These are phyloP conservation scores for Microsporum canis DNA, from an alignment of 2,329 filamentous ascomycete genomes.

Conservation along the genomic window DNA sequence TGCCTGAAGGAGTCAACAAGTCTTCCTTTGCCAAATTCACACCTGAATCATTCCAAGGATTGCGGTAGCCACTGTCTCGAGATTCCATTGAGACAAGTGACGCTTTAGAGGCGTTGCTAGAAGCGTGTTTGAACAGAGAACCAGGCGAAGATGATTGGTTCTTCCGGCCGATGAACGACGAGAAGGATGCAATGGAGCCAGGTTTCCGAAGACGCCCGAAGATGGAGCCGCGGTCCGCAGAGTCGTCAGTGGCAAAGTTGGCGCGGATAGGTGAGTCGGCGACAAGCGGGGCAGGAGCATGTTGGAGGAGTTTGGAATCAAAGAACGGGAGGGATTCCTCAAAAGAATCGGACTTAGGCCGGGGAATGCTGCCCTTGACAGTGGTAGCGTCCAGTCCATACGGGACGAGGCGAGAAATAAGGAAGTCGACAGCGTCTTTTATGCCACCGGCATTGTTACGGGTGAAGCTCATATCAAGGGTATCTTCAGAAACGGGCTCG, in stretches of 20 bases:
- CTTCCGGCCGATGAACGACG: constrained; percentile 94
- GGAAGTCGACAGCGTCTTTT: constrained; percentile 89
- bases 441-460: constrained; percentile 93
- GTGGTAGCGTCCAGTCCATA: constrained; percentile 79
- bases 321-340: constrained; percentile 96
- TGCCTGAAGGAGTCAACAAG: constrained; percentile 42
- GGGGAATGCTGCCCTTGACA: constrained; percentile 86
- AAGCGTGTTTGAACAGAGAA: constrained; percentile 85
- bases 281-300: constrained; percentile 66
- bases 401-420: constrained; percentile 73
- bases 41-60: constrained; percentile 96
- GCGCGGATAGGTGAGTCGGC: constrained; percentile 84
- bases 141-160: constrained; percentile 78
- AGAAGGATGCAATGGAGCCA: constrained; percentile 85
- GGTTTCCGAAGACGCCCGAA: constrained; percentile 92
- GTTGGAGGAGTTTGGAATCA: constrained; percentile 89
- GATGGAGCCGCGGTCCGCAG: constrained; percentile 67
- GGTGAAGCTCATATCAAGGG: constrained; percentile 70
- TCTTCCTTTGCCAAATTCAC: constrained; percentile 90
- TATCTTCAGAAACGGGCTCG: constrained; percentile 37
- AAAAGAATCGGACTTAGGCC: constrained; percentile 98
- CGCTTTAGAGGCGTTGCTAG: constrained; percentile 81
- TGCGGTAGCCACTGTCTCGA: constrained; percentile 85
- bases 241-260: constrained; percentile 65
- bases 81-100: constrained; percentile 94